phyloP scores from a whole-genome alignment of 2,329 filamentous ascomycete genomes.

The Trichoderma breve region DNA sequence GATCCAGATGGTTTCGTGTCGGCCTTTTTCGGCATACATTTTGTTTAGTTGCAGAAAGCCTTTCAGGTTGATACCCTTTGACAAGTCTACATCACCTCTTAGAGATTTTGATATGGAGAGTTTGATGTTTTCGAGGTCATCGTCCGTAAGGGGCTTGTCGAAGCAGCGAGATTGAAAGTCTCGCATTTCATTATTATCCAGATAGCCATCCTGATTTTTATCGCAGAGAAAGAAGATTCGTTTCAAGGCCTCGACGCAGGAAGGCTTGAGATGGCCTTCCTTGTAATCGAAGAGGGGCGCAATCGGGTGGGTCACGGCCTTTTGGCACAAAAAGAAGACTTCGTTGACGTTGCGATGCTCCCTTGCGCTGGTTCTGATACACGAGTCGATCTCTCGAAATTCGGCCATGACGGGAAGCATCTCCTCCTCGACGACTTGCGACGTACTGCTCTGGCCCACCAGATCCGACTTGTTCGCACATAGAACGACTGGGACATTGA shows the following conservation, averaged over 20 bases:
- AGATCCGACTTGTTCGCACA: conserved; percentile 98
- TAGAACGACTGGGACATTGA: conserved; percentile 94
- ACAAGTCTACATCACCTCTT: conserved; percentile 59
- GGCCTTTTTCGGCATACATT: conserved; percentile 93
- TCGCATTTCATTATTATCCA: conserved; percentile 87
- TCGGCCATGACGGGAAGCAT: conserved; percentile 98
- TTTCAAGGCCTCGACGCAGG: conserved; percentile 79
- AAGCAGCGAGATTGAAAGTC: conserved; percentile 92
- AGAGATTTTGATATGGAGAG: conserved; percentile 71
- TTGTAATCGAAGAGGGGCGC: conserved; percentile 96
- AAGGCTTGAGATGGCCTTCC: conserved; percentile 82
- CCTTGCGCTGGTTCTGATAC: conserved; percentile 88
- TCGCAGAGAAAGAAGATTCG: conserved; percentile 95
- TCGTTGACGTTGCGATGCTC: conserved; percentile 94
- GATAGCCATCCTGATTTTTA: conserved; percentile 89
- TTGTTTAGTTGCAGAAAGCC: conserved; percentile 92
- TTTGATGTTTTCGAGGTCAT: conserved; percentile 91
- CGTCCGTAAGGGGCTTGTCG: conserved; percentile 75
- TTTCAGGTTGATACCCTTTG: conserved; percentile 72
- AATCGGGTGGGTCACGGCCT: conserved; percentile 95
- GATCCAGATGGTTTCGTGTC: conserved; percentile 98
- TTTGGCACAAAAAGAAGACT: conserved; percentile 96
- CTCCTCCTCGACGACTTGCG: conserved; percentile 90
- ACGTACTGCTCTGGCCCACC: conserved; percentile 67
- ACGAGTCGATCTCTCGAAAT: conserved; percentile 98